Evolutionary conservation across 352 stramenopile species (phyloP), one percentile per base, ranked within the genome.

Genomic region (Globisporangium polare): DNA sequence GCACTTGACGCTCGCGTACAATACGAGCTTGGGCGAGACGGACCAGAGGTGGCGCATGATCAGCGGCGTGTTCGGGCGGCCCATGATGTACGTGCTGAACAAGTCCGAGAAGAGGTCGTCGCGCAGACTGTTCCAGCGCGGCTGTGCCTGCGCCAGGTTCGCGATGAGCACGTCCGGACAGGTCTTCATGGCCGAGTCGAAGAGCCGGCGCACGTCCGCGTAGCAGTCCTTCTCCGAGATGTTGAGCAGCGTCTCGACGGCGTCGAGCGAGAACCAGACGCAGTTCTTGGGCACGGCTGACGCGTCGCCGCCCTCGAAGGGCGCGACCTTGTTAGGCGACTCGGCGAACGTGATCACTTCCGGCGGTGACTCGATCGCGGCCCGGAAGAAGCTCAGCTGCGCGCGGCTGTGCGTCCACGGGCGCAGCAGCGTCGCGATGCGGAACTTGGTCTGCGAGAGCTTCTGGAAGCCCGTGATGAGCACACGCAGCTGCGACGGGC

Each of bases 11-110:
- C 86, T 94, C 50, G 86, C 84, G 55, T 91, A 91, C 50, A 95
- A 66, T 62, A 95, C 84, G n/a, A 95, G 71, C 61, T 95, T 95
- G 4, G 84, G 86, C 27, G 82, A 73, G 26, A 95, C 80, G 8
- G 83, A 92, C 84, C 86, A 95, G 52, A 95, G 64, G 62, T 95
- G 81, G 15, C 86, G 86, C 81, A 95, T 91, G 57, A 95, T 95
- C 39, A 91, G 71, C 54, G 86, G 84, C n/a, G 86, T 85, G 31
- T 95, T 95, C 31, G 84, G 83, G 8, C 86, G 80, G 8, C 83
- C 83, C 77, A 92, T 86, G 50, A 95, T 93, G 66, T 95, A 95
- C 56, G 80, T 86, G 35, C 78, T 81, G 66, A 95, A 93, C 20
- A 95, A 62, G 56, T 95, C 86, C n/a, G 84, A 90, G 63, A 95